A percentile compares a stretch with the other conserved stretches of the same genome.
These are phyloP conservation scores for Hypomyces rosellus DNA, from an alignment of 2,329 filamentous ascomycete genomes.

Conservation along the genomic window DNA sequence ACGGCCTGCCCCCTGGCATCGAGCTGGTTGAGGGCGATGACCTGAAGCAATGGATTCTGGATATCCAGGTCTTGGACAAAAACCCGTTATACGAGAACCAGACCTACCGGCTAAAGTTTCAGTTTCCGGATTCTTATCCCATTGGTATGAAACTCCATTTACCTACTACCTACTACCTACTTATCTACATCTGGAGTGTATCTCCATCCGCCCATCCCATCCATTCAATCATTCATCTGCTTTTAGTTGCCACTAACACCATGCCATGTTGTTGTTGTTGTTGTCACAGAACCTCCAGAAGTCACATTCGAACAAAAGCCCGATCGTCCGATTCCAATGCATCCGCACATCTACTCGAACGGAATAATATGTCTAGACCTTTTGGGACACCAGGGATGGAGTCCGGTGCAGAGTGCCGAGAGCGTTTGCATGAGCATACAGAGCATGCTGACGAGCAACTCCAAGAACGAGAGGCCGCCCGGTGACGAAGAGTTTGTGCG, in stretches of 20 bases:
- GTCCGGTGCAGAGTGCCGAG: constrained; percentile 93
- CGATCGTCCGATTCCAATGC: constrained; percentile 73
- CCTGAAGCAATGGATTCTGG: constrained; percentile 72
- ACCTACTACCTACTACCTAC: neutral
- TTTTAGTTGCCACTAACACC: neutral
- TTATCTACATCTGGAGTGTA: too few relatives aligned
- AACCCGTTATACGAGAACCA: constrained; percentile 84
- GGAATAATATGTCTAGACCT: constrained; percentile 97
- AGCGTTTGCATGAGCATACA: constrained; percentile 96
- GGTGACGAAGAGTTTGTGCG: constrained; percentile 87
- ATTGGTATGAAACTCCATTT: constrained; percentile 58
- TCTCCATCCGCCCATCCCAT: neutral
- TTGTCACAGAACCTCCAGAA: constrained; percentile 76
- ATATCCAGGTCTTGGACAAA: constrained; percentile 81
- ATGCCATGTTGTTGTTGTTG: too few relatives aligned
- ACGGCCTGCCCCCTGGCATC: constrained; percentile 61
- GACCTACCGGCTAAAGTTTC: constrained; percentile 79
- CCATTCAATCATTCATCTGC: neutral
- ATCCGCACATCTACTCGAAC: constrained; percentile 97
- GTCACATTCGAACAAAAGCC: constrained; percentile 73
- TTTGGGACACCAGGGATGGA: constrained; percentile 83
- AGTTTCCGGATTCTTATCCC: constrained; percentile 76
- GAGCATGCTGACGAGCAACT: constrained; percentile 96
- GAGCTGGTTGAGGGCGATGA: constrained; percentile 76
- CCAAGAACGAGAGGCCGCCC: constrained; percentile 80